Conservation (phyloP, 257 asterid species). For the Schizonepeta tenuifolia region DNA sequence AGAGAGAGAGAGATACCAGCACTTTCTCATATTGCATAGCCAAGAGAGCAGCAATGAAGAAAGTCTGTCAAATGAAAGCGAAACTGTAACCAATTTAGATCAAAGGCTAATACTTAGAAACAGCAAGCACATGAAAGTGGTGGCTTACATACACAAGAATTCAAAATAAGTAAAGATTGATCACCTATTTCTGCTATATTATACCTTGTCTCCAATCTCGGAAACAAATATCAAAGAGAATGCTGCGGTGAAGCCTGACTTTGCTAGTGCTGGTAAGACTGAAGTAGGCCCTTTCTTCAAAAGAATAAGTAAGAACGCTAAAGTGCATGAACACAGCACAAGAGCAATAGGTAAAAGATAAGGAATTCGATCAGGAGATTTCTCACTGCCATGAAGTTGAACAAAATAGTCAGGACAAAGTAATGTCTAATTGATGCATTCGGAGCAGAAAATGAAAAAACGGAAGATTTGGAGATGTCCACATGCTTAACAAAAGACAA, state of each 20-base stretch:
- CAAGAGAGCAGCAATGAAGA: slow-evolving; percentile 47
- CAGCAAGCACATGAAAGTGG: neutral
- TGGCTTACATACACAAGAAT: neutral
- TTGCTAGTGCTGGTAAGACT: slow-evolving; percentile 70
- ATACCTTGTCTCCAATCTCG: slow-evolving; percentile 96
- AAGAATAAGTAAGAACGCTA: slow-evolving; percentile 60
- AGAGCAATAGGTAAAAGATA: slow-evolving; percentile 71
- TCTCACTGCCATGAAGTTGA: slow-evolving; percentile 49
- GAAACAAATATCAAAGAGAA: slow-evolving; percentile 89
- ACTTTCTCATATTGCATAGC: slow-evolving; percentile 46
- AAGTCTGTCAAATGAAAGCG: slow-evolving; percentile 38
- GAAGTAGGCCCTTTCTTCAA: slow-evolving; percentile 72
- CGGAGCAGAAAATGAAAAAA: slow-evolving; percentile 26
- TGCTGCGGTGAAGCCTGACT: slow-evolving; percentile 95
- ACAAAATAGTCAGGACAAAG: slow-evolving; percentile 37
- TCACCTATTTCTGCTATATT: slow-evolving; percentile 25
- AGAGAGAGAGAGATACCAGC: slow-evolving; percentile 38
- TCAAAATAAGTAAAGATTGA: neutral
- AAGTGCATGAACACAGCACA: slow-evolving; percentile 76
- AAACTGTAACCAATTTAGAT: slow-evolving; percentile 8
- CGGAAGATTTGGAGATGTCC: neutral
- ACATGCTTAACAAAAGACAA: slow-evolving; percentile 18
- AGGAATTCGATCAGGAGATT: slow-evolving; percentile 67
- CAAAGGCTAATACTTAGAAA: neutral
- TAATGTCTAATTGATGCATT: slow-evolving; percentile 29